Evolutionary conservation across 108 stramenopile species (phyloP).

Genomic region (Pelagomonas calceolata): DNA sequence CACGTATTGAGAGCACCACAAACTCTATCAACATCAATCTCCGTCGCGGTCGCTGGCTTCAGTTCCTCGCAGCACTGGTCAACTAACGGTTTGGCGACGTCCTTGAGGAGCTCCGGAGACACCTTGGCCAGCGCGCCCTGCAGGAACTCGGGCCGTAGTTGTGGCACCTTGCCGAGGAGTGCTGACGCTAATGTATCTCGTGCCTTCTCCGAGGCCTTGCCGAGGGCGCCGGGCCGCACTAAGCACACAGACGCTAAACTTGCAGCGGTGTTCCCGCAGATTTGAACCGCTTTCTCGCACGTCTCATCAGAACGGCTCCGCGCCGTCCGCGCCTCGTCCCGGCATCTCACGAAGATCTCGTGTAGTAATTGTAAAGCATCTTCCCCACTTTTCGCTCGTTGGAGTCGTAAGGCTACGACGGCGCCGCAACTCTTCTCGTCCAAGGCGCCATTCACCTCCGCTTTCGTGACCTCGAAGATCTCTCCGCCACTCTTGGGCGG

Average conservation of each 20-base stretch:
- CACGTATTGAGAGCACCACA: neutral
- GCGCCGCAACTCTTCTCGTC: too few relatives aligned
- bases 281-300: neutral
- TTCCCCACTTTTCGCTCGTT: neutral
- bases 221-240: neutral
- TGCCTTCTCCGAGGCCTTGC: neutral
- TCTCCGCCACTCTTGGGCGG: too few relatives aligned
- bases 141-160: neutral
- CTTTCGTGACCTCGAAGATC: too few relatives aligned
- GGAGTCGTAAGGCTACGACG: too few relatives aligned
- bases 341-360: neutral
- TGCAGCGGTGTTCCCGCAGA: neutral
- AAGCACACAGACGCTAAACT: neutral
- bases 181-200: neutral
- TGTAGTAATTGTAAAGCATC: neutral
- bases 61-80: neutral
- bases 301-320: neutral
- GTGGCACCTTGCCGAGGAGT: neutral
- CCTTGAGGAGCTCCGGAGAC: neutral
- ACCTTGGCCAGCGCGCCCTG: neutral
- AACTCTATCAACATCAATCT: neutral
- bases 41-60: neutral
- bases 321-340: neutral
- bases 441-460: too few relatives aligned
- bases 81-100: neutral